Conservation (phyloP, 495 filamentous ascomycete species). For the Aspergillus steynii region DNA sequence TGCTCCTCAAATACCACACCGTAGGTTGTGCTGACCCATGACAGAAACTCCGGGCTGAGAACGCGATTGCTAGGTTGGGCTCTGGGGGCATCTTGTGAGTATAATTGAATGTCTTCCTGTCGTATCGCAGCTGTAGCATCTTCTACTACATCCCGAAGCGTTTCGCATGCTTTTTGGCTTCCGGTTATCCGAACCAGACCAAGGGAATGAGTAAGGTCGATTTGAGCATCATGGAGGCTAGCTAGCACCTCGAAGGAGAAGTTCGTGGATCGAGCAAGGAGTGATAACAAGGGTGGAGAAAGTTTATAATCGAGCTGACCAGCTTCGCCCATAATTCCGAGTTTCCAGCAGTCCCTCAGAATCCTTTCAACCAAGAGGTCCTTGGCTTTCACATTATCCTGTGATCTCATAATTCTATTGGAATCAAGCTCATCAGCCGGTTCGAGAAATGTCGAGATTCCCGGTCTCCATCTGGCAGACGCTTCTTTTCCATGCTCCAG, state of each 20-base stretch:
- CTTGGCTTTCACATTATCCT: constrained; percentile 29
- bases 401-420: constrained; percentile 16
- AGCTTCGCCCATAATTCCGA: constrained; percentile 36
- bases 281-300: constrained; percentile 20
- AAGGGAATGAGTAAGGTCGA: constrained; percentile 39
- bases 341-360: constrained; percentile 45
- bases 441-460: constrained; percentile 28
- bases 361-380: constrained; percentile 37
- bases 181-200: constrained; percentile 46
- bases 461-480: constrained; percentile 30
- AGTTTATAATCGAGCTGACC: constrained; percentile 46
- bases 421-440: constrained; percentile 12
- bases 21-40: constrained; percentile 36
- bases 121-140: constrained; percentile 38
- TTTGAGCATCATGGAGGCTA: constrained; percentile 37
- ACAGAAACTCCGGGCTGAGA: constrained; percentile 29
- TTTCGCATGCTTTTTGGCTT: constrained; percentile 34
- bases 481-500: not conserved
- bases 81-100: constrained; percentile 9
- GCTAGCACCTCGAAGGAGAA: constrained; percentile 49
- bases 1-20: constrained; percentile 28
- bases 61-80: constrained; percentile 13
- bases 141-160: constrained; percentile 41
- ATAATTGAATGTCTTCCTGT: constrained; percentile 28
- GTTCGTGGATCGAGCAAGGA: constrained; percentile 33